Evolutionary conservation across 2,329 filamentous ascomycete species (phyloP).

Genomic region (Diaporthe velutina): DNA sequence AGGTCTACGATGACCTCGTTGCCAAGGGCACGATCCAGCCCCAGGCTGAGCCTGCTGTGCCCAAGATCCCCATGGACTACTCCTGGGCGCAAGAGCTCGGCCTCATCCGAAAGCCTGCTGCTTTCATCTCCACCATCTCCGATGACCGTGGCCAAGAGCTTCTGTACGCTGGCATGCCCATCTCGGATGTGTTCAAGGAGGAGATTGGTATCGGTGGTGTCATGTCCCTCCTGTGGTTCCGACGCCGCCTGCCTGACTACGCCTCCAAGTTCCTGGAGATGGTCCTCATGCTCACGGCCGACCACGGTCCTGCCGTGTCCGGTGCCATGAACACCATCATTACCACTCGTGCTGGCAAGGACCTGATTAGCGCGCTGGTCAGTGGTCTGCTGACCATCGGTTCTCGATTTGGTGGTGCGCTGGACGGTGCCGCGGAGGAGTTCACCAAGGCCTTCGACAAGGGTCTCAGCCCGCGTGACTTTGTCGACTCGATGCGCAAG

Average conservation of each 20-base stretch:
- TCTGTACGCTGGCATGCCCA: constrained; percentile 98
- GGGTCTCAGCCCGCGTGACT: constrained; percentile 97
- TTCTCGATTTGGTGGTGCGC: constrained; percentile 97
- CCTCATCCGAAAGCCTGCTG: constrained; percentile 98
- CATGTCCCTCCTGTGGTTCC: constrained; percentile 99
- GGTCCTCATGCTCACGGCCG: constrained; percentile 99
- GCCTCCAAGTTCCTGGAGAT: constrained; percentile 99
- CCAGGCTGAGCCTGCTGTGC: constrained; percentile 88
- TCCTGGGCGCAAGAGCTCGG: constrained; percentile 99
- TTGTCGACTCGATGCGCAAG: constrained; percentile 99
- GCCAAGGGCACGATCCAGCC: constrained; percentile 87
- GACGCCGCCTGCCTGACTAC: constrained; percentile 93
- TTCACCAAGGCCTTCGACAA: constrained; percentile 99
- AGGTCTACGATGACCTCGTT: constrained; percentile 91
- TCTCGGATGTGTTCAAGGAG: constrained; percentile 99
- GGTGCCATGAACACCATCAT: constrained; percentile 99
- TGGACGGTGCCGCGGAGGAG: constrained; percentile 97
- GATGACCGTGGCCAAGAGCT: constrained; percentile 99
- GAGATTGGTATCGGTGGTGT: constrained; percentile 99
- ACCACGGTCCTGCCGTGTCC: constrained; percentile 98
- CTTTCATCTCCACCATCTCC: constrained; percentile 99
- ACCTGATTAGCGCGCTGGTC: constrained; percentile 94
- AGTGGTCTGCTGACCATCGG: constrained; percentile 98
- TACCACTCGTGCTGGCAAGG: constrained; percentile 98
- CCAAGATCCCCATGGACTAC: constrained; percentile 99